Evolutionary conservation across 2,329 filamentous ascomycete genomes (phyloP), one percentile per base, ranked within the genome.

Genomic region (Myotisia sp.): DNA sequence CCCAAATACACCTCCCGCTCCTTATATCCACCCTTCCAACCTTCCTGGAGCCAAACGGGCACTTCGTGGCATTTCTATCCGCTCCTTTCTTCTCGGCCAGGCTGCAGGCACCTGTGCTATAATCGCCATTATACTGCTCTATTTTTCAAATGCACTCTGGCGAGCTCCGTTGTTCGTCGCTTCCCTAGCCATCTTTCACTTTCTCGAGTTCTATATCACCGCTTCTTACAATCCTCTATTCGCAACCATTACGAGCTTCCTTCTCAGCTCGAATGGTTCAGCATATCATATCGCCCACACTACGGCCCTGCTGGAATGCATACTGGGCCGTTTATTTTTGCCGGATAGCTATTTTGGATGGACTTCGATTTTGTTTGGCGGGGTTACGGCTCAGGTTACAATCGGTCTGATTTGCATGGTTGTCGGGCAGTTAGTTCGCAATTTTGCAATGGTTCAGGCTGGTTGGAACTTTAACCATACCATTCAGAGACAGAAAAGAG

Each of bases 131-230:
- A 38, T 51, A 35, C 37, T 54, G 6, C 42, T 49, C 29, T 38
- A 49, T 34, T 39, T 47, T 28, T 43, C 37, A 22, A 39, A 42
- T 8, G 60, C 51, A 26, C 51, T 71, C 36, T 79, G 74, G 74
- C 64, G 74, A 14, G 53, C 71, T 1, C 64, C 67, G 6, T 65
- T 70, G 47, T 65, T 66, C 51, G 44, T 67, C 39, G 43, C 55
- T 23, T 64, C 74, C 9, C 75, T 95, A 30, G 70, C 77, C 17
- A 47, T 79, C 19, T 95, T 95, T 62, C 90, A 98, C 65, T 95
- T 93, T 60, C 76, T 95, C 56, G 90, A 98, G 60, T 98, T 86
- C 65, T 92, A 76, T 68, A 83, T 77, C 20, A 94, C 87, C 0
- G 86, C 87, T 6, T 65, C 68, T 36, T 82, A 80, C 61, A 95